Base-by-base conservation (phyloP, 2,329 filamentous ascomycete genomes). In the Neobulgaria alba region DNA sequence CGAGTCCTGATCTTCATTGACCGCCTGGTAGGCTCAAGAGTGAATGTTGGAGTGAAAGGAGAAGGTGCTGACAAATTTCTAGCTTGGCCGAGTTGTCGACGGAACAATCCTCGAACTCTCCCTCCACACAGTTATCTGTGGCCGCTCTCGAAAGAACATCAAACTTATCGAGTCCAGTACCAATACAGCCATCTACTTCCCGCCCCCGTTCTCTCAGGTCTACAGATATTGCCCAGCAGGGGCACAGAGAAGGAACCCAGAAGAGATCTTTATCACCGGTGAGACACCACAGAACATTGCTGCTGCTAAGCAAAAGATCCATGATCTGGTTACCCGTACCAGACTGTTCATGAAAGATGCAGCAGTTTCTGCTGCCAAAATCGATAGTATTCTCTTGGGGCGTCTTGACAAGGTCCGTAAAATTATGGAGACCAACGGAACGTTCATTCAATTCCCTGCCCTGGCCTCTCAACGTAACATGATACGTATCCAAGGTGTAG, bases 151-250 rank as follows among this genome's bases (percentile, higher is more conserved):
- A 53, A 94, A 95, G 69, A 95, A 95, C 62, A 95, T 98, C 68
- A 96, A 96, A 68, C 69, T 92, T 56, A 95, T 98, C 57, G 92
- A 98, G 64, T 94, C 92, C 10, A 79, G 84, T 19, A 96, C 92
- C 10, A 87, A 89, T 56, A 96, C 92, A 7, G 90, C 92, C 49
- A 96, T 98, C 56, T 98, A 98, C 67, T 96, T 98, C 59, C 92
- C 92, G 19, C 88, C 89, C 5, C 84, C 90, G 1, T 96, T 96
- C 60, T 89, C 90, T 10, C 80, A 83, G 44, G 81, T 95, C 50
- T 95, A 92, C 59, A 84, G 86, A 45, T 98, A 95, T 62, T 85
- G 81, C 39, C 89, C 90, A 1, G 78, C 79, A 5, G 86, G 85
- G 50, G 88, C 88, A 15, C 78, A 78, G 41, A 79, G 85, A 43